A percentile compares a stretch with the other conserved stretches of the same genome.
phyloP scores from a whole-genome alignment of 2,329 filamentous ascomycete species.

The Aspergillus eucalypticola region DNA sequence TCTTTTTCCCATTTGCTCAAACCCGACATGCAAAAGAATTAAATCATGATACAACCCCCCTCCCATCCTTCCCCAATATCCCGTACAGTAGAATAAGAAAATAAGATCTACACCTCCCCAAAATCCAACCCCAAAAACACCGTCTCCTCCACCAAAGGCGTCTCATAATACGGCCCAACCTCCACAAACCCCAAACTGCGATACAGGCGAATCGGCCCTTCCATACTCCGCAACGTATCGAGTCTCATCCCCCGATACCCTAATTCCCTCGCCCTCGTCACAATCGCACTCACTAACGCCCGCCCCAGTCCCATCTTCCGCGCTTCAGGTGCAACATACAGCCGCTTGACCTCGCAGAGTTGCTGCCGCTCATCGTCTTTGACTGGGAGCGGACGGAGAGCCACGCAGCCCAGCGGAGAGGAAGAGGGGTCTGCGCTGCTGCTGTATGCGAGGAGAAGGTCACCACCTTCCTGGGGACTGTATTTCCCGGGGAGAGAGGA shows the following conservation, averaged over 20 bases:
- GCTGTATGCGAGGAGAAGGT: conserved; percentile 49
- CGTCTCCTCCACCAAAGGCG: conserved; percentile 54
- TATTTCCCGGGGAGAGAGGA: conserved; percentile 58
- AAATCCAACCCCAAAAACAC: conserved; percentile 50
- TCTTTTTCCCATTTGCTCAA: too few relatives aligned
- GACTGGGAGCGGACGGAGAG: conserved; percentile 39
- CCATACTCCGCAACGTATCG: conserved; percentile 59
- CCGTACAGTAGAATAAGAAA: not conserved
- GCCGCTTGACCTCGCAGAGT: conserved; percentile 59
- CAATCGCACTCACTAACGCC: conserved; percentile 47
- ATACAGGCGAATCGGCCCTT: conserved; percentile 53
- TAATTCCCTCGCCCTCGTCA: conserved; percentile 48
- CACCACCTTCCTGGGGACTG: conserved; percentile 40
- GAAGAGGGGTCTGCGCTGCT: conserved; percentile 13
- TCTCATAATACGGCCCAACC: conserved; percentile 57
- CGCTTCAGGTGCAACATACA: conserved; percentile 53
- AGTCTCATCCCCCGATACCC: conserved; percentile 57
- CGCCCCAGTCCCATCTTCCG: conserved; percentile 54
- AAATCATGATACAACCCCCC: too few relatives aligned
- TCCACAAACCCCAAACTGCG: conserved; percentile 53
- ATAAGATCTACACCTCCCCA: too few relatives aligned
- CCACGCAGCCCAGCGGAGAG: conserved; percentile 51
- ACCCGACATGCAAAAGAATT: too few relatives aligned
- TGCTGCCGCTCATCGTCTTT: conserved; percentile 21
- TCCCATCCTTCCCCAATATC: too few relatives aligned